Base-by-base conservation (phyloP, 108 stramenopile species). In the Stephanodiscus minutulus region DNA sequence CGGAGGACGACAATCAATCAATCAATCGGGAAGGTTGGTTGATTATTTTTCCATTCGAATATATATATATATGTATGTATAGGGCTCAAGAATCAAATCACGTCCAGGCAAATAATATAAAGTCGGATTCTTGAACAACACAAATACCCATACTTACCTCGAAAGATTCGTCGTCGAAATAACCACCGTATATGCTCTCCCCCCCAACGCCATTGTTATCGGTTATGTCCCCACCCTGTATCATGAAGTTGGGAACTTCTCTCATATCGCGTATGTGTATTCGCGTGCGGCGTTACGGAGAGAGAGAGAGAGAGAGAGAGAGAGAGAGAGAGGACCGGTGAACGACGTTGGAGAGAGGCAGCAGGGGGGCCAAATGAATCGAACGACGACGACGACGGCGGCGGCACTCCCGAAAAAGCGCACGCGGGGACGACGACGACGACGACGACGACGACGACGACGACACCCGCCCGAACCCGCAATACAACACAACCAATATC, bases 191-290 rank as follows among this genome's bases (percentile, higher is more conserved):
- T 75, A 97, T 98, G 58, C 86, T 91, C 72, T 91, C 93, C 56
- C 97, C 97, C 39, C 98, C 98, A 25, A 86, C 94, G 47, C 98
- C 98, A 80, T 91, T 96, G 33, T 85, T 84, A 66, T 92, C 89
- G 0, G 90, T 94, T 74, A 91, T 84, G 62, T 96, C 92, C 52
- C 97, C 95, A 25, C 91, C 92, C 74, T 98, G 97, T 59, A 98
- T 73, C 80, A 97, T 82, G 71, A 98, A 98, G 80, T 94, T 84
- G 18, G 98, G 97, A 55, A 99, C 91, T 76, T 77, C 61, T 48
- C 2, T 33, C 53, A n/a, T 17, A 44, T 9, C 28, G 10, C 5
- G 5, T 37, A n/a, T 6, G 20, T 21, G 11, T n/a, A 20, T 35
- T 20, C 24, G 25, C 13, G 61, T 33, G n/a, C n/a, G n/a, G 47